These are phyloP conservation scores for Pyracantha coccinea DNA, from an alignment of 331 rosid genomes.

Conservation along the genomic window DNA sequence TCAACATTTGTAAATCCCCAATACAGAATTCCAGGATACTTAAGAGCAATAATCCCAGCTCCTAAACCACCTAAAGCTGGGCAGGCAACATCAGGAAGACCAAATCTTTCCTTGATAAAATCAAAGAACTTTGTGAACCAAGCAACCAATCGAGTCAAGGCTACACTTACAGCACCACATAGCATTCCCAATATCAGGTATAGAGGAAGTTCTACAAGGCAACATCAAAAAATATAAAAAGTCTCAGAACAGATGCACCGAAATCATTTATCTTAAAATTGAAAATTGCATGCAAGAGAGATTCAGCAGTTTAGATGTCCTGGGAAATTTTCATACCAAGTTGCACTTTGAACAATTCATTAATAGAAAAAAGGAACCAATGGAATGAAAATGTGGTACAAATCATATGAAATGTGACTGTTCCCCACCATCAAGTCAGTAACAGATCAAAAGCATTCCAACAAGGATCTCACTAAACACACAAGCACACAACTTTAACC, in stretches of 20 bases:
- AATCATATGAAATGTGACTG: background rate
- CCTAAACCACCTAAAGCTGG: constrained; percentile 99
- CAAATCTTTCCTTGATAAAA: constrained; percentile 68
- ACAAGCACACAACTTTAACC: background rate
- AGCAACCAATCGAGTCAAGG: constrained; percentile 70
- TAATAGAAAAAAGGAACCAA: background rate
- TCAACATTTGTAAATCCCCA: constrained; percentile 99
- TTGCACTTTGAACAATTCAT: background rate
- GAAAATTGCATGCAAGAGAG: background rate
- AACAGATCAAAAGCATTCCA: background rate
- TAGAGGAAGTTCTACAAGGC: constrained; percentile 77
- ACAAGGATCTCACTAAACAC: background rate
- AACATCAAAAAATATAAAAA: constrained; percentile 18
- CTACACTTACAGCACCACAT: constrained; percentile 94
- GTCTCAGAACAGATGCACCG: constrained; percentile 13
- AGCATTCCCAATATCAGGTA: constrained; percentile 99
- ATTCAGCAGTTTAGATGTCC: background rate
- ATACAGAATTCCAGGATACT: constrained; percentile 94
- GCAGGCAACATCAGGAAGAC: constrained; percentile 79
- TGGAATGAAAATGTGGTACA: background rate
- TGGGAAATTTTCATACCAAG: background rate
- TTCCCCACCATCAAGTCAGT: background rate
- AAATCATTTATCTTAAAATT: background rate
- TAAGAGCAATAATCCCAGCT: constrained; percentile 94
- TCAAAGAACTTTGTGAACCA: constrained; percentile 78